Base-by-base conservation (phyloP, 2,329 filamentous ascomycete genomes). In the Pseudogymnoascus sp. region DNA sequence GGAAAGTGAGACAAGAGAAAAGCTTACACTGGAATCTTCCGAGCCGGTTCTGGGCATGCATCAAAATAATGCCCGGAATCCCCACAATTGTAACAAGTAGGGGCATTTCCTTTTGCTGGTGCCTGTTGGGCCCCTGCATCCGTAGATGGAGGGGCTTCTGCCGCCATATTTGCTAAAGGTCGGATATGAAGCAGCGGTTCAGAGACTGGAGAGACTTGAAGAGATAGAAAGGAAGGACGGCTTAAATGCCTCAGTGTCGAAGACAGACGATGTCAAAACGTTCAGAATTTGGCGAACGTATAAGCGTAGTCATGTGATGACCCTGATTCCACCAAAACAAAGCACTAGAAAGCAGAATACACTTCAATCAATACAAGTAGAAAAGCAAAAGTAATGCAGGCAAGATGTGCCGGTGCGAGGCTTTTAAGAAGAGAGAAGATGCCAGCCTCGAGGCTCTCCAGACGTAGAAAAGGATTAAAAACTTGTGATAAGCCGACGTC, bases 51-150 rank as follows among this genome's bases (percentile, higher is more conserved):
- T 6, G 80, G 81, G 68, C 81, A 84, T 59, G 79, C 79, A 60
- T 82, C 72, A 10, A 79, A 74, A 74, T 80, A 83, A 68, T 84
- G 82, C 3, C 79, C 78, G 31, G 72, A 71, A 58, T 72, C 69
- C 60, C 80, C 80, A 66, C 82, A 84, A 67, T 82, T 83, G 69
- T 82, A 83, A 70, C 82, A 84, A 5, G 48, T 55, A 33, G 48
- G 48, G n/a, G 45, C 45, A 52, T 52, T 52, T 55, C 6, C 48
- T 33, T 55, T 55, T 6, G 48, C 48, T 55, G 48, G 48, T 55
- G 48, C 48, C 48, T 55, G 29, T 21, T 55, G 48, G 48, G 8
- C 15, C 33, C 48, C 29, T 6, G 29, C 21, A 9, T 55, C 48
- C 48, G 9, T 35, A 33, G 48, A 55, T 33, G 48, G n/a, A 33